Conservation (phyloP, 148 eudicot species). For the Vaccinium macrocarpon region DNA sequence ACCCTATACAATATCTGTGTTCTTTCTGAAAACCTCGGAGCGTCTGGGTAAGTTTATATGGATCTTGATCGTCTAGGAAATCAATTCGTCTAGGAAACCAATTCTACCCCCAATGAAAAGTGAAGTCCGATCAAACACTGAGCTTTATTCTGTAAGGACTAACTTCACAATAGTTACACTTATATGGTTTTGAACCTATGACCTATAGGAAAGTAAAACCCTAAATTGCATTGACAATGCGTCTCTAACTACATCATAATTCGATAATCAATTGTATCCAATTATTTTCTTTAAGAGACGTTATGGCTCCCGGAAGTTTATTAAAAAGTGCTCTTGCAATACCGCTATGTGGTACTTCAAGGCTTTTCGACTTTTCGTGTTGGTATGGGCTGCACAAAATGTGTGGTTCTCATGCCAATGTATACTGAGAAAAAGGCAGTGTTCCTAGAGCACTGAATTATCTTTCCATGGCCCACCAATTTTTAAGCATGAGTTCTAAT, state of each 20-base stretch:
- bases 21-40: no score
- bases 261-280: not conserved
- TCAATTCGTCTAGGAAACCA: no score
- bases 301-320: not conserved
- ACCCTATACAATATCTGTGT: not conserved
- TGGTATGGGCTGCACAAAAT: not conserved
- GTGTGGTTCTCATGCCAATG: not conserved
- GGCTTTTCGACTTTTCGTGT: not conserved
- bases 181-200: not conserved
- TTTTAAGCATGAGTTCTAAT: not conserved
- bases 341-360: not conserved
- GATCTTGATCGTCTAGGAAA: no score
- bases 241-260: no score
- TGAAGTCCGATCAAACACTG: no score
- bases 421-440: no score
- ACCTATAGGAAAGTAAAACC: not conserved
- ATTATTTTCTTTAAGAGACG: no score
- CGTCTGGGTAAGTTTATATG: no score
- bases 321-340: not conserved
- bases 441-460: not conserved
- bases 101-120: no score
- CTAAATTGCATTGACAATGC: no score
- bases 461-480: not conserved
- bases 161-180: no score
- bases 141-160: no score